Evolutionary conservation across 1,284 basidiomycete genomes (phyloP).

Genomic region (Chalciporus sp.): DNA sequence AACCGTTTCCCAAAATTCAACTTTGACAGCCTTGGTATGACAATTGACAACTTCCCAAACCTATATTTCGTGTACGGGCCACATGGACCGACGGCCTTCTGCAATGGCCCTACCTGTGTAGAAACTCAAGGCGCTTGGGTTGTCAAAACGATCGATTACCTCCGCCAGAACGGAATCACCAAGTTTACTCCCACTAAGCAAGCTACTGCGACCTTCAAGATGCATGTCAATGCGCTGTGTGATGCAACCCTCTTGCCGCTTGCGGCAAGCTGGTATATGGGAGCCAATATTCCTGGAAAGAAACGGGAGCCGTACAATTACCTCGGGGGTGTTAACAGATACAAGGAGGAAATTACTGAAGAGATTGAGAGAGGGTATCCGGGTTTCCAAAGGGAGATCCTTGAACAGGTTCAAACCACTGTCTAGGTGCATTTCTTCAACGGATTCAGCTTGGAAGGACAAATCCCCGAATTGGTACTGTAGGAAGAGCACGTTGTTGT

Average conservation of each 20-base stretch:
- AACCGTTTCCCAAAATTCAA: neutral
- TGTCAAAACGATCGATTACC: slow-evolving; percentile 14
- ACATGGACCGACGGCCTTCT: slow-evolving; percentile 17
- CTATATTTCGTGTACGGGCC: slow-evolving; percentile 19
- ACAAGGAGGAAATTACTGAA: slow-evolving; percentile 14
- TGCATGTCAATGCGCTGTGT: neutral
- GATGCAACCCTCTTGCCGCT: slow-evolving; percentile 11
- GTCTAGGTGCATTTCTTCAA: no score
- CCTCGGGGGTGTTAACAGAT: slow-evolving; percentile 4
- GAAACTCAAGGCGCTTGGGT: slow-evolving; percentile 15
- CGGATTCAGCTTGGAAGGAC: no score
- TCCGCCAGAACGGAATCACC: slow-evolving; percentile 12
- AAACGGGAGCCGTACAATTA: slow-evolving; percentile 16
- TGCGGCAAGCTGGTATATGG: slow-evolving; percentile 4
- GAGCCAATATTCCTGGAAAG: slow-evolving; percentile 18
- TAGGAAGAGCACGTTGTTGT: no score
- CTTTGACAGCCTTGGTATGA: slow-evolving; percentile 19
- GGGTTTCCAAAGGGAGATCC: slow-evolving; percentile 11
- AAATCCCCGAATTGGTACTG: no score
- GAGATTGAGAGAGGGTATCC: slow-evolving; percentile 17
- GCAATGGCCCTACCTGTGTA: slow-evolving; percentile 10
- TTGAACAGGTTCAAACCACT: no score
- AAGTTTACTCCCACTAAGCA: slow-evolving; percentile 16
- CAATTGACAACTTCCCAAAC: slow-evolving; percentile 26
- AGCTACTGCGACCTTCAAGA: slow-evolving; percentile 12